Evolutionary conservation across 83 land plant species (phyloP), one percentile per base, ranked within the genome.

Genomic region (Picea abies): DNA sequence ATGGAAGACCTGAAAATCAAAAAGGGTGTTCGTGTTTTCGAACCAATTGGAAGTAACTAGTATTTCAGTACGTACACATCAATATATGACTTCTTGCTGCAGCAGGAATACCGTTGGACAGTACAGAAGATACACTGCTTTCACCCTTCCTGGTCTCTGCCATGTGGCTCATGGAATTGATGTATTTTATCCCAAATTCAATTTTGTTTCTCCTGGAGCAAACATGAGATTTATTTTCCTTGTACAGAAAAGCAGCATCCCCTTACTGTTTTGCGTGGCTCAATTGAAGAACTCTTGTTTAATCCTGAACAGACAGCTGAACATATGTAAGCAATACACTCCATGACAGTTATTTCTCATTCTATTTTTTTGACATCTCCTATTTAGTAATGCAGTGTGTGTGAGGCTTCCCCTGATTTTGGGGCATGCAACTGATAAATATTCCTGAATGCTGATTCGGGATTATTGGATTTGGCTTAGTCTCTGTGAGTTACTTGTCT

Each of bases 161-260:
- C 88, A 94, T 14, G 92, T 93, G 23, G 94, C 91, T 52, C 84
- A 93, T 80, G 95, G 95, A 6, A 86, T 93, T 83, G 92, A 93
- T 85, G 95, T 91, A 66, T 93, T 93, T 84, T 94, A 93, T 83
- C 95, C 95, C 4, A 93, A 93, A 87, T 93, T 93, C 83, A 93
- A 93, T 82, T 89, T 93, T 60, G 95, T 91, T 3, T 93, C 95
- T 12, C 95, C 94, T 62, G 95, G 94, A 81, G 92, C 94, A 68
- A 94, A 93, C 82, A 69, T 83, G 89, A 67, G 25, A 91, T 93
- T 39, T 93, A 93, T 81, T 92, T 91, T 26, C 89, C 95, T 41
- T 88, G 60, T 75, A 82, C 90, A 4, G 94, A 93, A 17, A 84
- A 87, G 58, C 76, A 84, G 39, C 86, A 77, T 12, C 84, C 94